A percentile compares a stretch with the other conserved stretches of the same genome.
Conservation (phyloP, 305 asterid species). For the Fraxinus dipetala region DNA sequence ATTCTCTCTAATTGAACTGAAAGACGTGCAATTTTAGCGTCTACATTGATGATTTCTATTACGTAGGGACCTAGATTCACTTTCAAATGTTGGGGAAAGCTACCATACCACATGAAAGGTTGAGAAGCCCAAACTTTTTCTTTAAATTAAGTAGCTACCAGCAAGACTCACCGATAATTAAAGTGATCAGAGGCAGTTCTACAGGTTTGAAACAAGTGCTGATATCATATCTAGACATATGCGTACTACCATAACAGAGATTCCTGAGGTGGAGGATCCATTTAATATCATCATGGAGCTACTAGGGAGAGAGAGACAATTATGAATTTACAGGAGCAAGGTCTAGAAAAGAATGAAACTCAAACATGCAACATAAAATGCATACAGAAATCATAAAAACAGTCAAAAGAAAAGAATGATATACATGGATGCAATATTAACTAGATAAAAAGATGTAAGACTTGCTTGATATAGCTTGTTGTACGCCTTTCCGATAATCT, state of each 20-base stretch:
- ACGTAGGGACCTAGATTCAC: not conserved
- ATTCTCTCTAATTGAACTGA: not conserved
- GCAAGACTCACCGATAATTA: not conserved
- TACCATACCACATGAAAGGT: not conserved
- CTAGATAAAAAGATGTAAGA: conserved; percentile 28
- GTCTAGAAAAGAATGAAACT: conserved; percentile 8
- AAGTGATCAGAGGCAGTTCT: conserved; percentile 1
- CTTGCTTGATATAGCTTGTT: conserved; percentile 99
- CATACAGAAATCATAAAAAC: conserved; percentile 1
- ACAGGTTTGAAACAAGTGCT: conserved; percentile 14
- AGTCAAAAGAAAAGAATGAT: conserved; percentile 17
- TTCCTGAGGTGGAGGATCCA: not conserved
- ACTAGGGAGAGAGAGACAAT: conserved; percentile 16
- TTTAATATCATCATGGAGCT: not conserved
- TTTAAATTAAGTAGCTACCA: not conserved
- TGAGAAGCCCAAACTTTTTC: not conserved
- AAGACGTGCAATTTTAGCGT: no score
- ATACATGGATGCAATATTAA: conserved; percentile 18
- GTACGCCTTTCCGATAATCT: conserved; percentile 96
- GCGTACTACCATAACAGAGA: not conserved
- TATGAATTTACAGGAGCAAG: not conserved
- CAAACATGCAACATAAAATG: conserved; percentile 4
- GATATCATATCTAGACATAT: conserved; percentile 13
- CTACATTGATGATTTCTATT: not conserved
- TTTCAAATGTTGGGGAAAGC: not conserved